phyloP scores from a whole-genome alignment of 2,329 filamentous ascomycete species.

The Botryosphaeria dothidea region DNA sequence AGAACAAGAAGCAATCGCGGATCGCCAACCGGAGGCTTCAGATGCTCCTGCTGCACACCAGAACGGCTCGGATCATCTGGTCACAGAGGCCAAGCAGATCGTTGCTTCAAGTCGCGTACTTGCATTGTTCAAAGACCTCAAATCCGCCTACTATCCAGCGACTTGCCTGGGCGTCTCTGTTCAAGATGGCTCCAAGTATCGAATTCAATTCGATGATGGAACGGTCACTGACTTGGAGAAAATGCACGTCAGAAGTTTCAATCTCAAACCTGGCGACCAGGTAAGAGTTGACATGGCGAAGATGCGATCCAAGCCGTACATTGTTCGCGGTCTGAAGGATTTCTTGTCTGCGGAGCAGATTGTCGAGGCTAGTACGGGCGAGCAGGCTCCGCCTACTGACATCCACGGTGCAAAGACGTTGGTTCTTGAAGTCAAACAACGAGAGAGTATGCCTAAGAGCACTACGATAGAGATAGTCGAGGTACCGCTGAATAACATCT shows the following conservation, averaged over 20 bases:
- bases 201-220: conserved; percentile 51
- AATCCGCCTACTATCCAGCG: conserved; percentile 60
- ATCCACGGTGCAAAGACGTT: conserved; percentile 42
- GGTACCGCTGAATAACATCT: conserved; percentile 44
- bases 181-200: conserved; percentile 41
- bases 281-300: conserved; percentile 49
- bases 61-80: neutral
- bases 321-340: conserved; percentile 46
- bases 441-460: conserved; percentile 37
- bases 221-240: conserved; percentile 44
- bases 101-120: conserved; percentile 56
- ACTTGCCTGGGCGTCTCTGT: conserved; percentile 54
- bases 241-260: conserved; percentile 41
- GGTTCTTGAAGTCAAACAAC: conserved; percentile 42
- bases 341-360: conserved; percentile 22
- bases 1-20: neutral
- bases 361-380: conserved; percentile 21
- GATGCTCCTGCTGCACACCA: neutral
- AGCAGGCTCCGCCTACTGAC: conserved; percentile 42
- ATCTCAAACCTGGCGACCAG: conserved; percentile 46
- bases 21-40: neutral
- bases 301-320: conserved; percentile 47
- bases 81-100: conserved; percentile 23
- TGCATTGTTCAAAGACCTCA: conserved; percentile 58
- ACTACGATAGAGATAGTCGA: conserved; percentile 30